phyloP scores from a whole-genome alignment of 495 filamentous ascomycete species.

The Penicillium ochrochloron region DNA sequence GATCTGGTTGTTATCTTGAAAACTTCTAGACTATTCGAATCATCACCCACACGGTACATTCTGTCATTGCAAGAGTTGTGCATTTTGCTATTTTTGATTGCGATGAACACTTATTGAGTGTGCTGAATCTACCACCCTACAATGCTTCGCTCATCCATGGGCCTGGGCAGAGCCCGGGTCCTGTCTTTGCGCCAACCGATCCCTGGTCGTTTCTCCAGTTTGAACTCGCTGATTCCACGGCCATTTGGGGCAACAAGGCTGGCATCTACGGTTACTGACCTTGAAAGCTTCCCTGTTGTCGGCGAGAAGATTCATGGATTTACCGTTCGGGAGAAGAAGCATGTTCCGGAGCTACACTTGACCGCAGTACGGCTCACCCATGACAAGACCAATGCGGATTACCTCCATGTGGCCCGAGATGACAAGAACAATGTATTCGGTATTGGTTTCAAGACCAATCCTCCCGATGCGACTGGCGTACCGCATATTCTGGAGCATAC shows the following conservation, averaged over 20 bases:
- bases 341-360: constrained; percentile 91
- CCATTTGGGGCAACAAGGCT: constrained; percentile 52
- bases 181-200: constrained; percentile 31
- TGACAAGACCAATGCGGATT: constrained; percentile 92
- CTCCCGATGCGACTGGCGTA: constrained; percentile 92
- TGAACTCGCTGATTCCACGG: constrained; percentile 37
- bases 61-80: background rate
- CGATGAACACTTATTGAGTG: constrained; percentile 13
- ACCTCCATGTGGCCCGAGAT: constrained; percentile 90
- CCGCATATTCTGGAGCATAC: constrained; percentile 98
- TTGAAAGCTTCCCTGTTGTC: constrained; percentile 70
- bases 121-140: constrained; percentile 8
- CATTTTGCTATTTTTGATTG: background rate
- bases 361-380: constrained; percentile 88
- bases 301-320: constrained; percentile 93
- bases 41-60: background rate
- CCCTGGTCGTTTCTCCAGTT: constrained; percentile 26
- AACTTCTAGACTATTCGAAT: background rate
- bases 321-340: constrained; percentile 82
- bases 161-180: constrained; percentile 34
- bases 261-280: constrained; percentile 71
- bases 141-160: constrained; percentile 45
- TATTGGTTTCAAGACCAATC: constrained; percentile 98
- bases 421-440: constrained; percentile 99
- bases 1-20: background rate